Percentiles rank a stretch among this genome's conserved stretches.
Conservation (phyloP, 345 rosid genomes). For the Gossypium thurberi region DNA sequence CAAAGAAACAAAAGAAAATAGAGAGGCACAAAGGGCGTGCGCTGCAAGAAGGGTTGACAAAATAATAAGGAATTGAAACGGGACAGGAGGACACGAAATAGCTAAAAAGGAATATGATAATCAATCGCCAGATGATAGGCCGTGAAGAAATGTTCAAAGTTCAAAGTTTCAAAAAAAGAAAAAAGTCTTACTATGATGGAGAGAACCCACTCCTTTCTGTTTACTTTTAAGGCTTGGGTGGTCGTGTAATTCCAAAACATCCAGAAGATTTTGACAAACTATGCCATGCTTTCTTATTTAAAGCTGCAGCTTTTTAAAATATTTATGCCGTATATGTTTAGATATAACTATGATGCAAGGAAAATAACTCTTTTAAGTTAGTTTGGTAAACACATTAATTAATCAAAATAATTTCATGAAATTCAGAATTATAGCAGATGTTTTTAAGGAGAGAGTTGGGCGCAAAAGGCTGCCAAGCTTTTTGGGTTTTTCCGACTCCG, state of each 20-base stretch:
- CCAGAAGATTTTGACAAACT: background rate
- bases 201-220: background rate
- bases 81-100: background rate
- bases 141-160: background rate
- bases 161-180: background rate
- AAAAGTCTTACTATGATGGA: background rate
- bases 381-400: too few relatives aligned
- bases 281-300: background rate
- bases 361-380: too few relatives aligned
- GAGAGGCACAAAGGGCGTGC: background rate
- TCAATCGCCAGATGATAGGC: background rate
- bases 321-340: too few relatives aligned
- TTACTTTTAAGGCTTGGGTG: background rate
- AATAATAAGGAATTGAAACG: background rate
- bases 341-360: too few relatives aligned
- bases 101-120: background rate
- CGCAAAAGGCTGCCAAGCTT: background rate
- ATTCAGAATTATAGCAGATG: too few relatives aligned
- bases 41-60: background rate
- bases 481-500: background rate
- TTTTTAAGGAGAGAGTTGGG: too few relatives aligned
- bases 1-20: background rate
- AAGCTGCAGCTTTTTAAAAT: background rate
- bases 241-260: background rate
- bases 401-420: too few relatives aligned